Evolutionary conservation across 2,329 filamentous ascomycete species (phyloP).

Genomic region (Cladophialophora carrionii): DNA sequence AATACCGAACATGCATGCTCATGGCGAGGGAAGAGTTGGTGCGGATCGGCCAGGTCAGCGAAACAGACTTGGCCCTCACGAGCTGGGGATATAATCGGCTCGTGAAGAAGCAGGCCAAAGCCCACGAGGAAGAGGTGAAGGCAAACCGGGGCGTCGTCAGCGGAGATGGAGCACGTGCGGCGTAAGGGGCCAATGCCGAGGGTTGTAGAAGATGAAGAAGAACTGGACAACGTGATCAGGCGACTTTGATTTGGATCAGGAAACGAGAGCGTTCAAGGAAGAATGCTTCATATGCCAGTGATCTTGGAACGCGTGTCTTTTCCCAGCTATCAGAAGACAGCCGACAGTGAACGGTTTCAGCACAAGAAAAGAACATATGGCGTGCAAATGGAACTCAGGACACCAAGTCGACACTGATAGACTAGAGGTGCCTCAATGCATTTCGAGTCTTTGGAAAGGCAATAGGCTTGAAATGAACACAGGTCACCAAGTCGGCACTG

Average conservation of each 20-base stretch:
- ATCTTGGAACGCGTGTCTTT: neutral
- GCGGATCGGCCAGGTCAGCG: slow-evolving; percentile 10
- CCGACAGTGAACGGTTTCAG: neutral
- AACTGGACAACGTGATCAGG: neutral
- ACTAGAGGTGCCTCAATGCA: too few species aligned
- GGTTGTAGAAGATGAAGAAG: neutral
- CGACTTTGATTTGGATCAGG: neutral
- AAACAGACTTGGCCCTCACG: slow-evolving; percentile 10
- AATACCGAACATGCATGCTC: slow-evolving; percentile 8
- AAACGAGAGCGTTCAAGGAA: neutral
- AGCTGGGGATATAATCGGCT: slow-evolving; percentile 17
- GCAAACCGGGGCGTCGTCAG: neutral
- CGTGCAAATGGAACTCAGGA: neutral
- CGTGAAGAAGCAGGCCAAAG: neutral
- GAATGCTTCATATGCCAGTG: neutral
- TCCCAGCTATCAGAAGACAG: neutral
- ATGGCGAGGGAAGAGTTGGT: slow-evolving; percentile 19
- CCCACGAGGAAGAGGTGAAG: neutral
- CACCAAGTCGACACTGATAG: too few species aligned
- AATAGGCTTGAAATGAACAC: neutral
- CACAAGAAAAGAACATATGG: neutral
- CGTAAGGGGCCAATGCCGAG: neutral
- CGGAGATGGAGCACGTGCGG: neutral
- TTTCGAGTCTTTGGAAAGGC: too few species aligned
- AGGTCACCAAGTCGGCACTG: too few species aligned